Conservation (phyloP, 2,329 filamentous ascomycete genomes). For the Aurifilum marmelostoma region DNA sequence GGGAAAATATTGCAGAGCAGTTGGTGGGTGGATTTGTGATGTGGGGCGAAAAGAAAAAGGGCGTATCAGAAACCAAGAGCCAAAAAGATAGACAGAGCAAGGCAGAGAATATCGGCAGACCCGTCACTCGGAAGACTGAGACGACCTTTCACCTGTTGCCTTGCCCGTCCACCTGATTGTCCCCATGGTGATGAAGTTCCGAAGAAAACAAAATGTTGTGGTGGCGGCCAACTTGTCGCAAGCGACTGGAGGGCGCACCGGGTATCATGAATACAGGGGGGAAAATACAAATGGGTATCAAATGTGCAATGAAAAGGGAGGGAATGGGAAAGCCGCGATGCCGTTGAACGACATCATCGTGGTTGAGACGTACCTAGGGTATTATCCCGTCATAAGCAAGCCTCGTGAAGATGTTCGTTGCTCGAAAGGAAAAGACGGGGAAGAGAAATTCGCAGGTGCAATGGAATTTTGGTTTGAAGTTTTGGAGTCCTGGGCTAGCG, state of each 20-base stretch:
- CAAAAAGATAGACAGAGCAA: neutral
- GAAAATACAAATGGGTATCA: constrained; percentile 10
- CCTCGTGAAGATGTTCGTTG: constrained; percentile 31
- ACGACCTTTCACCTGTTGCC: neutral
- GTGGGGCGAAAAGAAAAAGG: constrained; percentile 27
- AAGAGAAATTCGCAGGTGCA: constrained; percentile 12
- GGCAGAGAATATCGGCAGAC: neutral
- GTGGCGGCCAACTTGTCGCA: constrained; percentile 19
- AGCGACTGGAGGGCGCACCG: constrained; percentile 19
- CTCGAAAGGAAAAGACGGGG: constrained; percentile 6
- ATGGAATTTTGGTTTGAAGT: neutral
- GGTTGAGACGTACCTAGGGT: constrained; percentile 30
- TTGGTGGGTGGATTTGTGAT: constrained; percentile 30
- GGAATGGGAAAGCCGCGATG: constrained; percentile 20
- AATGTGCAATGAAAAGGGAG: constrained; percentile 19
- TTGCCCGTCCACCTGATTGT: neutral
- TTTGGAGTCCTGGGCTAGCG: constrained; percentile 6
- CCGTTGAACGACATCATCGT: constrained; percentile 28
- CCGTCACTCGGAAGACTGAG: neutral
- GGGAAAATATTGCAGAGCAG: constrained; percentile 24
- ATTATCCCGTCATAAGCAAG: constrained; percentile 31
- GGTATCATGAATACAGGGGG: constrained; percentile 20
- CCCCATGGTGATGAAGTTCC: neutral
- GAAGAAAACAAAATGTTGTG: constrained; percentile 11
- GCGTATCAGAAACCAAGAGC: constrained; percentile 7